Base-by-base conservation (phyloP, 345 rosid genomes). In the Melastoma malabathricum region DNA sequence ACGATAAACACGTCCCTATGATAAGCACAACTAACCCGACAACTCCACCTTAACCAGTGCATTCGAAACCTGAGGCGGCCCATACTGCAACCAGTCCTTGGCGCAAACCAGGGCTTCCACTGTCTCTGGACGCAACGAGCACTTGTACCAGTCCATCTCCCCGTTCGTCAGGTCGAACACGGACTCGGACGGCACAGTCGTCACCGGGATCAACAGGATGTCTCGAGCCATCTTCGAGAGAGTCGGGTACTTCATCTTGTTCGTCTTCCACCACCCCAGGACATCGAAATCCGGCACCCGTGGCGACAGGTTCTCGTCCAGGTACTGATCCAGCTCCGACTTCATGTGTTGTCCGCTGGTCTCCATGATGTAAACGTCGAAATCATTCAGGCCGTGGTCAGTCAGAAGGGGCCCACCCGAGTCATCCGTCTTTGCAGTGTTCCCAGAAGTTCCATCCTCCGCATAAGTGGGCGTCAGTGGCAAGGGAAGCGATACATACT, bases 161-260 rank as follows among this genome's bases (percentile, higher is more conserved):
- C 69, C 80, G 46, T 54, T 59, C 12, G 43, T 61, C 0, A 70
- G 73, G 54, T 86, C 85, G 56, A 83, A 89, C 10, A 89, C 76
- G 0, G 79, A 56, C 7, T 74, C 86, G 0, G 72, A 68, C 8
- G 63, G 65, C 15, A 73, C 88, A 13, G 83, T 78, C 5, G 80
- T 77, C 15, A 81, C 88, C 1, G 81, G 82, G 27, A 86, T 61
- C 0, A 81, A 65, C 51, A 90, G 72, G 13, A 90, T 72, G 64
- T 86, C 96, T 2, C 96, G 75, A 48, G 96, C 92, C 96, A 90
- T 90, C 68, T 78, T 81, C 0, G 85, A 80, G 48, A 90, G 82
- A 4, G 81, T 86, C 0, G 97, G 97, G 58, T 68, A 86, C 73
- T 86, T 83, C 56, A 86, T 55, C 72, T 76, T 83, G 74, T 89